Conservation (phyloP, 148 eudicot species). For the Polygonum maritimum region DNA sequence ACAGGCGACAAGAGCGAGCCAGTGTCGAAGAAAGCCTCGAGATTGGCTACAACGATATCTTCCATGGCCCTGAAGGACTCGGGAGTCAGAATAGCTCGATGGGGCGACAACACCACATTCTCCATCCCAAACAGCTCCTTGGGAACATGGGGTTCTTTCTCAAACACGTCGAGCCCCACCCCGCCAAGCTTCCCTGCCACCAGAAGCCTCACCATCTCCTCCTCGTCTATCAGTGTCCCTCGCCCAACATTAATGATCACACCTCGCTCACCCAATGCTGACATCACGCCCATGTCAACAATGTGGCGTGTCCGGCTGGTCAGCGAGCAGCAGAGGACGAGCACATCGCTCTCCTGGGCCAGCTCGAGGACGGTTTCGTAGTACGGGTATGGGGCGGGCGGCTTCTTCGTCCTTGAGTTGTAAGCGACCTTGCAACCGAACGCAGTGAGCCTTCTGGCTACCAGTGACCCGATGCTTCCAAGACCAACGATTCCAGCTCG, state of each 20-base stretch:
- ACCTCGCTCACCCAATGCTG: conserved; percentile 55
- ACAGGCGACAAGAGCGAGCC: conserved; percentile 40
- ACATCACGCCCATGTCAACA: conserved; percentile 52
- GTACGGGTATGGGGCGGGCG: conserved; percentile 32
- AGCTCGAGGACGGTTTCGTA: conserved; percentile 36
- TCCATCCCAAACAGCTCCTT: conserved; percentile 53
- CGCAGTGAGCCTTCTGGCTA: conserved; percentile 48
- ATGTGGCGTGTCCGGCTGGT: conserved; percentile 55
- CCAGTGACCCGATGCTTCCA: conserved; percentile 56
- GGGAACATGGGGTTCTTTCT: conserved; percentile 65
- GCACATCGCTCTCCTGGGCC: conserved; percentile 38
- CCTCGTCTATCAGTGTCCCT: conserved; percentile 61
- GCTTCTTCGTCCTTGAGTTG: conserved; percentile 52
- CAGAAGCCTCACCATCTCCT: conserved; percentile 45
- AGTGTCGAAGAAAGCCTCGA: conserved; percentile 59
- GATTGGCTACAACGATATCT: conserved; percentile 33
- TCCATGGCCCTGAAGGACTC: conserved; percentile 38
- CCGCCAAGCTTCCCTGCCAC: conserved; percentile 51
- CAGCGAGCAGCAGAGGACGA: conserved; percentile 58
- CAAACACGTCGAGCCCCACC: conserved; percentile 79
- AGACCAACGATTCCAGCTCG: conserved; percentile 74
- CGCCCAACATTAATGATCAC: conserved; percentile 69
- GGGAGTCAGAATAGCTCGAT: conserved; percentile 50
- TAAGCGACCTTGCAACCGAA: conserved; percentile 72
- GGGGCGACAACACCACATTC: conserved; percentile 75